Percentiles rank a stretch among this genome's conserved stretches.
Conservation (phyloP, 106 monocot species). For the Dioscorea zingiberensis region DNA sequence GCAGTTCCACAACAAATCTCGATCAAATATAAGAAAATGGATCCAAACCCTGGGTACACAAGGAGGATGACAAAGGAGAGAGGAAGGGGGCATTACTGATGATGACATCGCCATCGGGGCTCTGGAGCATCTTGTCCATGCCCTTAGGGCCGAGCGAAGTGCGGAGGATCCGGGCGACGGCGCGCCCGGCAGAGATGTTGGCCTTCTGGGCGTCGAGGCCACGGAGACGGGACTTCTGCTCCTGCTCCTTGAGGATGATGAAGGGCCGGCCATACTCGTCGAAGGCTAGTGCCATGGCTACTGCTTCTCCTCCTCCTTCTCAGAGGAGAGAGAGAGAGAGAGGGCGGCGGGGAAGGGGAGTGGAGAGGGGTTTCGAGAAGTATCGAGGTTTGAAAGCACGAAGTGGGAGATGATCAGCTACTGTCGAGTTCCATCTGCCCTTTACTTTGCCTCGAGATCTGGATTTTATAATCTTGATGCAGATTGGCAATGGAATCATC, state of each 20-base stretch:
- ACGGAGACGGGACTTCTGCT: conserved; percentile 67
- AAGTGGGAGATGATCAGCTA: too few species aligned
- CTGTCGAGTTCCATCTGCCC: too few species aligned
- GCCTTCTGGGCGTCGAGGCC: conserved; percentile 95
- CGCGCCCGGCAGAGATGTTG: conserved; percentile 80
- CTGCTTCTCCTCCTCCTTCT: background rate
- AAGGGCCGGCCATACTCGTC: conserved; percentile 94
- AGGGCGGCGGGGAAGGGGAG: too few species aligned
- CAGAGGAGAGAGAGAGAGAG: too few species aligned
- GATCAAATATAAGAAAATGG: background rate
- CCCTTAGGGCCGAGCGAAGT: conserved; percentile 93
- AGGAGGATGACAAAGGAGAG: background rate
- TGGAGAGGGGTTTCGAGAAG: too few species aligned
- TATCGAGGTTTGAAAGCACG: too few species aligned
- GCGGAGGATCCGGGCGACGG: conserved; percentile 75
- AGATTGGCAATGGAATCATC: too few species aligned
- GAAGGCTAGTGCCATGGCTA: conserved; percentile 80
- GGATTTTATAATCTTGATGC: too few species aligned
- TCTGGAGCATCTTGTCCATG: conserved; percentile 99
- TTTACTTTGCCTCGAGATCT: too few species aligned
- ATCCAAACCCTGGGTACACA: background rate
- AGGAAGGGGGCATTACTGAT: conserved; percentile 42
- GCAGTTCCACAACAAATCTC: background rate
- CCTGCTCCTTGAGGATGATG: conserved; percentile 83
- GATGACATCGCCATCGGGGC: conserved; percentile 95